These are phyloP conservation scores for Metschnikowia reukaufii DNA, from an alignment of 805 yeast genomes.

Conservation along the genomic window DNA sequence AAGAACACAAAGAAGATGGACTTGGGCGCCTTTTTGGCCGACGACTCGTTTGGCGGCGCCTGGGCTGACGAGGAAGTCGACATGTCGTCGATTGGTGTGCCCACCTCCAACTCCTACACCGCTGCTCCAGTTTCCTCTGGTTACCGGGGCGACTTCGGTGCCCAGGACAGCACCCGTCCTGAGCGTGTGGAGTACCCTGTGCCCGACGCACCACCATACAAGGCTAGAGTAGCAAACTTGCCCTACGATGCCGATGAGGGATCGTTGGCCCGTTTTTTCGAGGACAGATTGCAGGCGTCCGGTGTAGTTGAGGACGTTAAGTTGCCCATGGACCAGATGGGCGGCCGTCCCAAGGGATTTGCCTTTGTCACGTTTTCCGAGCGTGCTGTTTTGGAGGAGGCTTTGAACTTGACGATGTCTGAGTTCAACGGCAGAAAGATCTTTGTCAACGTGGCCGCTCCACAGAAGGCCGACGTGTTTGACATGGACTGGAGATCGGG, in stretches of 20 bases:
- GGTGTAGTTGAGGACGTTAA: constrained; percentile 60
- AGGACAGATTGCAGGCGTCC: constrained; percentile 51
- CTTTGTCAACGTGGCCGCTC: constrained; percentile 60
- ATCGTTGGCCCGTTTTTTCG: constrained; percentile 59
- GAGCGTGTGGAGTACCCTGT: constrained; percentile 75
- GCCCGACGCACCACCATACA: constrained; percentile 89
- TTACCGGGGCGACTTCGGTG: constrained; percentile 14
- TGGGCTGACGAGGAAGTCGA: constrained; percentile 89
- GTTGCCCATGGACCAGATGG: constrained; percentile 66
- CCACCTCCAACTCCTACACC: constrained; percentile 30
- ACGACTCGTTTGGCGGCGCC: constrained; percentile 70
- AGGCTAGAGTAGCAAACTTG: constrained; percentile 84
- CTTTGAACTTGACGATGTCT: constrained; percentile 45
- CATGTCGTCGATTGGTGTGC: constrained; percentile 60
- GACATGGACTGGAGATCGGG: constrained; percentile 48
- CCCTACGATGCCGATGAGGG: constrained; percentile 79
- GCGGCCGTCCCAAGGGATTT: constrained; percentile 61
- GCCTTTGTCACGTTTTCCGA: constrained; percentile 53
- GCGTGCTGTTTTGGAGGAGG: constrained; percentile 50
- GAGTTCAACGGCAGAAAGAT: constrained; percentile 51
- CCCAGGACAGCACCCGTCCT: constrained; percentile 29
- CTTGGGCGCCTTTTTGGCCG: constrained; percentile 80
- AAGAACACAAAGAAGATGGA: constrained; percentile 70
- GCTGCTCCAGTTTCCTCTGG: constrained; percentile 15
- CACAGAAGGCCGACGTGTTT: constrained; percentile 46